Evolutionary conservation across 805 yeast genomes (phyloP).

Genomic region (Pichia cabralensis): DNA sequence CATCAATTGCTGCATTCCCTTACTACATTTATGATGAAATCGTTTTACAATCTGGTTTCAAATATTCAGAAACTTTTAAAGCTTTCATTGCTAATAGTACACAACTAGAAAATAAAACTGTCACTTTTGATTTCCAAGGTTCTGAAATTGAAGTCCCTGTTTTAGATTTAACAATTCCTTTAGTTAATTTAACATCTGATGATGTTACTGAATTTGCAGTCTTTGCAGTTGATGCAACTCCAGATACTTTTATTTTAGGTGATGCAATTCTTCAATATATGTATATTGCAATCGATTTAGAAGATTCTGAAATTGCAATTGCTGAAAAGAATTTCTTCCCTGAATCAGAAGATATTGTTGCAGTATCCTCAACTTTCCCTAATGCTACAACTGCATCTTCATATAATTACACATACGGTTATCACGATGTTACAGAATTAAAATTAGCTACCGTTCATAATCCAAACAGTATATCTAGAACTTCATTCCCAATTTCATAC

Average conservation of each 20-base stretch:
- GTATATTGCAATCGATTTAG: conserved; percentile 47
- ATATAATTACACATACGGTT: conserved; percentile 9
- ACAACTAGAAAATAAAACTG: conserved; percentile 13
- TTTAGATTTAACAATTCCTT: conserved; percentile 8
- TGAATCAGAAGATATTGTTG: conserved; percentile 6
- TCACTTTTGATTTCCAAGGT: conserved; percentile 46
- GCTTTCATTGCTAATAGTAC: conserved; percentile 37
- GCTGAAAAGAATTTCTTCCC: conserved; percentile 26
- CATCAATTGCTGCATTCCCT: conserved; percentile 40
- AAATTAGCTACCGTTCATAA: conserved; percentile 9
- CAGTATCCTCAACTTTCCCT: conserved; percentile 5
- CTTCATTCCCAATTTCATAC: conserved; percentile 7
- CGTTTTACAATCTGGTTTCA: conserved; percentile 29
- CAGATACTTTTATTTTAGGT: conserved; percentile 34
- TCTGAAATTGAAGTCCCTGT: conserved; percentile 39
- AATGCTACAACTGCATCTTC: conserved; percentile 9
- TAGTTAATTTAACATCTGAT: conserved; percentile 1
- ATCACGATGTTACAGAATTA: conserved; percentile 8
- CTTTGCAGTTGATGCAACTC: conserved; percentile 26
- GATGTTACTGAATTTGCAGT: conserved; percentile 26
- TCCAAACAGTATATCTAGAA: conserved; percentile 5
- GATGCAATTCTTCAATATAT: conserved; percentile 43
- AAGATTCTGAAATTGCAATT: conserved; percentile 32
- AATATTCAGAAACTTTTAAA: conserved; percentile 29
- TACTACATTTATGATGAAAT: conserved; percentile 16